Evolutionary conservation across 2,329 filamentous ascomycete species (phyloP).

Genomic region (Fusarium pseudonygamai): DNA sequence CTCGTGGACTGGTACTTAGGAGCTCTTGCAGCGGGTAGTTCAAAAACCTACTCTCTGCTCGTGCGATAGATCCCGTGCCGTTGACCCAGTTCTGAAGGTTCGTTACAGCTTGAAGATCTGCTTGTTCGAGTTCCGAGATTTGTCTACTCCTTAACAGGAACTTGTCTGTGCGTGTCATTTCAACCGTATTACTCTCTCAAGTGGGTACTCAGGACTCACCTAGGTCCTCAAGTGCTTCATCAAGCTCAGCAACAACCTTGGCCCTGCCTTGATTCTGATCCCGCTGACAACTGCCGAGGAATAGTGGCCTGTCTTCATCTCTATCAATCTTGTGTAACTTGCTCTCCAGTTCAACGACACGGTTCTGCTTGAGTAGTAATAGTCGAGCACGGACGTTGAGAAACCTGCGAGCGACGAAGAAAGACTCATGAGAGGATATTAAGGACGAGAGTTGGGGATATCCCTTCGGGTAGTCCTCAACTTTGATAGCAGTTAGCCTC

Average conservation of each 20-base stretch:
- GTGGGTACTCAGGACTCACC: too few species aligned
- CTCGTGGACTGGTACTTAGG: background rate
- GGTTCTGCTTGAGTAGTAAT: background rate
- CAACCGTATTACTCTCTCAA: too few species aligned
- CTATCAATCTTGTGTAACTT: background rate
- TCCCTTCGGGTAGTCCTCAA: background rate
- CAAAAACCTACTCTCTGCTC: background rate
- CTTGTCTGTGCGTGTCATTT: too few species aligned
- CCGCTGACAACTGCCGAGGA: background rate
- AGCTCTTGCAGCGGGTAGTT: background rate
- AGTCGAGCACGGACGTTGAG: accelerated
- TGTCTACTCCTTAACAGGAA: background rate
- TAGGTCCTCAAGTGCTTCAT: background rate
- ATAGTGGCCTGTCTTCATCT: background rate
- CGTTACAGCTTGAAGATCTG: background rate
- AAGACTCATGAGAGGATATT: background rate
- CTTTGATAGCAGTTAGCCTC: background rate
- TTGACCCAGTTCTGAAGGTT: background rate
- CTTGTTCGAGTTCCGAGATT: background rate
- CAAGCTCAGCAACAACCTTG: background rate
- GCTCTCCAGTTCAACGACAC: background rate
- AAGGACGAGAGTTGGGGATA: background rate
- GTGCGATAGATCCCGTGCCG: background rate
- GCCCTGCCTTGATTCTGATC: background rate
- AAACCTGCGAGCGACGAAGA: background rate